Evolutionary conservation across 2,329 filamentous ascomycete species (phyloP).

Genomic region (Monosporascus sp.): DNA sequence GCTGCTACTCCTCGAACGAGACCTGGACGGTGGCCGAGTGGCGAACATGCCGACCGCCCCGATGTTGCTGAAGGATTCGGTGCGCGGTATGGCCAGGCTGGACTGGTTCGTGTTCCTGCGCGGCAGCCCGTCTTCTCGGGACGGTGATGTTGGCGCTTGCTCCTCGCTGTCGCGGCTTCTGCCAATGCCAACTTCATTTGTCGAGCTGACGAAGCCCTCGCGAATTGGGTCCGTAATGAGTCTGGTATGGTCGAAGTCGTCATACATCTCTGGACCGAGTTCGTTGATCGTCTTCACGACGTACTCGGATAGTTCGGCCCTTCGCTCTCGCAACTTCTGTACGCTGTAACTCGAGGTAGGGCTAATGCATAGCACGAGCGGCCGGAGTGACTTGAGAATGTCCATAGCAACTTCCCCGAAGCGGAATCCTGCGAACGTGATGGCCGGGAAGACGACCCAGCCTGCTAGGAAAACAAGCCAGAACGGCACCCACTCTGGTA

Average conservation of each 20-base stretch:
- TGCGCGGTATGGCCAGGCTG: slow-evolving; percentile 61
- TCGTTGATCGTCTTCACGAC: slow-evolving; percentile 93
- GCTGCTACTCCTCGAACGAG: slow-evolving; percentile 35
- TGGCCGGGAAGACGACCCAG: slow-evolving; percentile 74
- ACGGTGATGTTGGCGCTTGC: slow-evolving; percentile 19
- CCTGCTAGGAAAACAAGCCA: slow-evolving; percentile 71
- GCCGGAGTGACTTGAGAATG: slow-evolving; percentile 88
- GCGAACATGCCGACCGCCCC: slow-evolving; percentile 85
- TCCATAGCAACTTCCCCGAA: slow-evolving; percentile 99
- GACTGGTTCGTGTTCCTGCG: slow-evolving; percentile 49
- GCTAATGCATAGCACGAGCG: slow-evolving; percentile 77
- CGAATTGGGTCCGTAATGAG: slow-evolving; percentile 55
- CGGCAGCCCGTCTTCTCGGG: slow-evolving; percentile 25
- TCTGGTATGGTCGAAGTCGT: slow-evolving; percentile 81
- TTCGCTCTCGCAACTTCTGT: slow-evolving; percentile 65
- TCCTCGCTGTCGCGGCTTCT: slow-evolving; percentile 11
- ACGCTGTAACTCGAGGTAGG: slow-evolving; percentile 82
- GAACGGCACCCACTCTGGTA: slow-evolving; percentile 74
- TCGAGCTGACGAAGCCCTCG: slow-evolving; percentile 16
- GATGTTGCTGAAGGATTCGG: slow-evolving; percentile 91
- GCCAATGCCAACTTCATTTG: slow-evolving; percentile 25
- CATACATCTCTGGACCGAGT: slow-evolving; percentile 90
- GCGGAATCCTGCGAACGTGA: slow-evolving; percentile 88
- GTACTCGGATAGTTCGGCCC: slow-evolving; percentile 69
- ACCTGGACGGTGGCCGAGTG: slow-evolving; percentile 78